These are phyloP conservation scores for Amaranthus cruentus DNA, from an alignment of 148 eudicot genomes.

Conservation along the genomic window DNA sequence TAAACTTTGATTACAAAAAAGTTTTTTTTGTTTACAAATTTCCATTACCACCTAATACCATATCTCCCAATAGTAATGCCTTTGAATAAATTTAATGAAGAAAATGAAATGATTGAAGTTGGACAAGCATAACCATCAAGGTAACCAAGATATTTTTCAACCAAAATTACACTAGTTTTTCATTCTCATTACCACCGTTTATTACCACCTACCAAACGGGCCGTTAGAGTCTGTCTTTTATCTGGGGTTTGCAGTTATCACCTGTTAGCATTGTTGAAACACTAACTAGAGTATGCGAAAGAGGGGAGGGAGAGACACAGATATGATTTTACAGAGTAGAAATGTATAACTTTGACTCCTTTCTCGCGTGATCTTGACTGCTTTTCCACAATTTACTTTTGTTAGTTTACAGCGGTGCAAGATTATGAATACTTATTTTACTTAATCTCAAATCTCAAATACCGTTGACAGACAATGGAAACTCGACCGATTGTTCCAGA, in stretches of 20 bases:
- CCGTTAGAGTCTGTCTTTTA: neutral
- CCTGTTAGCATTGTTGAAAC: neutral
- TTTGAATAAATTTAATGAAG: too few species aligned
- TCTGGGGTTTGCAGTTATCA: neutral
- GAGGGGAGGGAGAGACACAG: too few species aligned
- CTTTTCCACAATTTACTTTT: neutral
- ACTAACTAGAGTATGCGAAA: neutral
- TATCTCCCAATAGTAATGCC: too few species aligned
- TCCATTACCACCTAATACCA: too few species aligned
- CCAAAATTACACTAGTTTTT: too few species aligned
- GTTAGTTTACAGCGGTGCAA: neutral
- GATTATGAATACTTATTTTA: neutral
- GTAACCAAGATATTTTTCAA: too few species aligned
- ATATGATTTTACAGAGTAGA: neutral
- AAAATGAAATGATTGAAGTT: too few species aligned
- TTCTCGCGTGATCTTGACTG: neutral
- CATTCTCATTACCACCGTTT: too few species aligned
- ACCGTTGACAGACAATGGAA: conserved; percentile 78
- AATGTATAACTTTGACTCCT: neutral
- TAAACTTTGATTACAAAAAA: too few species aligned
- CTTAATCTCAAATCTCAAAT: neutral
- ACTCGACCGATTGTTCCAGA: conserved; percentile 82
- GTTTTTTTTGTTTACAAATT: too few species aligned
- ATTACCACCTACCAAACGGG: too few species aligned
- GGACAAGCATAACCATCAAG: too few species aligned